Conservation (phyloP, 306 rosid genomes). For the Styphnolobium japonicum region DNA sequence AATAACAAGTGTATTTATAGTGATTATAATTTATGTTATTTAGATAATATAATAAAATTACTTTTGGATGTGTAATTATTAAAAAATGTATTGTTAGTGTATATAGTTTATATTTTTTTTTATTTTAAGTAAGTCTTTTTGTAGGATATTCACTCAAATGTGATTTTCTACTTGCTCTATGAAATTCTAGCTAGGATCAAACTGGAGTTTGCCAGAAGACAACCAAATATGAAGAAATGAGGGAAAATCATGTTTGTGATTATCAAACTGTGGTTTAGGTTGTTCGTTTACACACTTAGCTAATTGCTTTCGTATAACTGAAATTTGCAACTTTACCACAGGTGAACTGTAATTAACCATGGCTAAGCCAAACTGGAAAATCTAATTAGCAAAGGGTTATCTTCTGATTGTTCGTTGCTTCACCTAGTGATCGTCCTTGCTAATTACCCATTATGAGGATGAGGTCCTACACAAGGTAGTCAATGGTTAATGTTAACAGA, state of each 20-base stretch:
- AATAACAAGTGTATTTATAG: background rate
- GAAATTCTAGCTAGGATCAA: background rate
- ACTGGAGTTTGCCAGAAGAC: background rate
- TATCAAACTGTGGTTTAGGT: background rate
- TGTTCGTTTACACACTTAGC: background rate
- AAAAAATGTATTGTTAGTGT: background rate
- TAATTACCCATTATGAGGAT: background rate
- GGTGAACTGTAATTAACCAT: background rate
- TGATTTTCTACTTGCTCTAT: background rate
- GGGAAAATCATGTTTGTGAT: background rate
- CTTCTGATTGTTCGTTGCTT: background rate
- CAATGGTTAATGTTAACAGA: constrained; percentile 40
- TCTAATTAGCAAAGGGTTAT: background rate
- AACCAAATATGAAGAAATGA: background rate
- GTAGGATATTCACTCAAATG: background rate
- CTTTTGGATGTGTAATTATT: background rate
- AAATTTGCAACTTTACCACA: background rate
- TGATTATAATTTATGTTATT: background rate
- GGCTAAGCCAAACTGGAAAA: background rate
- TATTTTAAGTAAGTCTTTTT: too few relatives aligned
- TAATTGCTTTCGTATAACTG: background rate
- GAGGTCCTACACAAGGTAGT: constrained; percentile 29
- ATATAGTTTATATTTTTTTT: too few relatives aligned
- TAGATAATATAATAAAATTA: background rate
- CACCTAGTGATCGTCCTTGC: background rate